Conservation (phyloP, 768 basidiomycete genomes). For the Cystofilobasidium bisporidii region DNA sequence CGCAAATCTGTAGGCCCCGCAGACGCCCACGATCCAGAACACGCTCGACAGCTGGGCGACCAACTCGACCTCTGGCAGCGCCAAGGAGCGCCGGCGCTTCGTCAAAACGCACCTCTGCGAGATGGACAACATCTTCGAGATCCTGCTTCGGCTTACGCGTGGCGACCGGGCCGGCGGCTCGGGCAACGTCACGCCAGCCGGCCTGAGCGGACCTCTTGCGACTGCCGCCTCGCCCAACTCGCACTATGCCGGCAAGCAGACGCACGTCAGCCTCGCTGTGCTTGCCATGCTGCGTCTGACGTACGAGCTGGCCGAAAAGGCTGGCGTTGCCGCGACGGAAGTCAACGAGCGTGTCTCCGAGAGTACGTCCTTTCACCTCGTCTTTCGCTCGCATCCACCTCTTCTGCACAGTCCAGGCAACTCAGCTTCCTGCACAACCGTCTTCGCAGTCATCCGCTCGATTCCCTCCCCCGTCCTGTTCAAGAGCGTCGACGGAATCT, state of each 20-base stretch:
- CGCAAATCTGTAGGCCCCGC: slow-evolving; percentile 9
- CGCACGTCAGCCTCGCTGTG: slow-evolving; percentile 85
- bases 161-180: slow-evolving; percentile 66
- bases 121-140: slow-evolving; percentile 82
- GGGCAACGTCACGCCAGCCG: slow-evolving; percentile 43
- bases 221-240: slow-evolving; percentile 55
- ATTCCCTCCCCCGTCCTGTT: slow-evolving; percentile 78
- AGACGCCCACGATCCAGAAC: slow-evolving; percentile 88
- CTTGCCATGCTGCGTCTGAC: slow-evolving; percentile 80
- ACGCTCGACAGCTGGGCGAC: slow-evolving; percentile 80
- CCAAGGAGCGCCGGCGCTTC: slow-evolving; percentile 74
- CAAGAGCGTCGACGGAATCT: slow-evolving; percentile 87
- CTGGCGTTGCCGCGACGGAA: slow-evolving; percentile 39
- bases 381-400: background rate
- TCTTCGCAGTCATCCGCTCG: slow-evolving; percentile 55
- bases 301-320: slow-evolving; percentile 68
- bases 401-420: too few relatives aligned
- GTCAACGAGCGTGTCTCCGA: slow-evolving; percentile 64
- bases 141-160: slow-evolving; percentile 79
- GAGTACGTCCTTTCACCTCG: slow-evolving; percentile 36
- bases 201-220: slow-evolving; percentile 33
- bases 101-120: slow-evolving; percentile 73
- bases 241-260: slow-evolving; percentile 78
- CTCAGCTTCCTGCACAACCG: background rate
- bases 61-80: slow-evolving; percentile 67